phyloP scores from a whole-genome alignment of 495 filamentous ascomycete species.

The Glarea lozoyensis region DNA sequence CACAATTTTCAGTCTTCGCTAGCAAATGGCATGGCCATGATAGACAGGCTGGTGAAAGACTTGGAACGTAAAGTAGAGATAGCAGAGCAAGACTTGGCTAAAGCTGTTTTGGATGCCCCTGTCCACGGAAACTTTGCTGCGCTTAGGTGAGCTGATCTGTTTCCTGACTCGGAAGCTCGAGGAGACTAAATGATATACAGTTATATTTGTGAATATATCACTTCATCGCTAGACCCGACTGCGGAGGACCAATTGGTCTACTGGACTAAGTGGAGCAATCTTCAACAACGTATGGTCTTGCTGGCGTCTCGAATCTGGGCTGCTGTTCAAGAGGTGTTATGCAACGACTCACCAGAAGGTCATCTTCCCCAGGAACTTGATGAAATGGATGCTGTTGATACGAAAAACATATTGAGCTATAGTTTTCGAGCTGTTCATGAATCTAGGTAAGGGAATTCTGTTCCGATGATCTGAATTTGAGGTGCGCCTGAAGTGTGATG shows the following conservation, averaged over 20 bases:
- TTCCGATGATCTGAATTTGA: neutral
- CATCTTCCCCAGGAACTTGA: conserved; percentile 67
- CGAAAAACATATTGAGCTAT: conserved; percentile 85
- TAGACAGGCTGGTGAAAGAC: conserved; percentile 4
- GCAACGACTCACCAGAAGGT: conserved; percentile 87
- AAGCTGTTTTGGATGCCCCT: conserved; percentile 53
- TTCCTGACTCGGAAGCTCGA: too few species aligned
- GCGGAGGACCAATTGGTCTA: too few species aligned
- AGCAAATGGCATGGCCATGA: conserved; percentile 6
- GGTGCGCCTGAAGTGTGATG: too few species aligned
- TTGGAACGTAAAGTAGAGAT: conserved; percentile 49
- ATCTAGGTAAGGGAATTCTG: conserved; percentile 53
- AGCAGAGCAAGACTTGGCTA: conserved; percentile 47
- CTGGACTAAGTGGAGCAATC: conserved; percentile 5
- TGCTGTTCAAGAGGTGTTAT: conserved; percentile 65
- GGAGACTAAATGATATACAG: too few species aligned
- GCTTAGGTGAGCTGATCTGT: conserved; percentile 37
- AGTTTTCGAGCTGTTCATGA: conserved; percentile 90
- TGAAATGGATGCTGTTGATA: conserved; percentile 55
- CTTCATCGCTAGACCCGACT: too few species aligned
- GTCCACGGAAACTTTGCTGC: conserved; percentile 64
- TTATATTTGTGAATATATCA: too few species aligned
- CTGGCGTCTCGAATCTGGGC: conserved; percentile 60
- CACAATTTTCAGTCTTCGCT: conserved; percentile 22
- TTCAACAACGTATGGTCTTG: conserved; percentile 48